These are phyloP conservation scores for Pelargonium fulgidum DNA, from an alignment of 441 rosid species.

Conservation along the genomic window DNA sequence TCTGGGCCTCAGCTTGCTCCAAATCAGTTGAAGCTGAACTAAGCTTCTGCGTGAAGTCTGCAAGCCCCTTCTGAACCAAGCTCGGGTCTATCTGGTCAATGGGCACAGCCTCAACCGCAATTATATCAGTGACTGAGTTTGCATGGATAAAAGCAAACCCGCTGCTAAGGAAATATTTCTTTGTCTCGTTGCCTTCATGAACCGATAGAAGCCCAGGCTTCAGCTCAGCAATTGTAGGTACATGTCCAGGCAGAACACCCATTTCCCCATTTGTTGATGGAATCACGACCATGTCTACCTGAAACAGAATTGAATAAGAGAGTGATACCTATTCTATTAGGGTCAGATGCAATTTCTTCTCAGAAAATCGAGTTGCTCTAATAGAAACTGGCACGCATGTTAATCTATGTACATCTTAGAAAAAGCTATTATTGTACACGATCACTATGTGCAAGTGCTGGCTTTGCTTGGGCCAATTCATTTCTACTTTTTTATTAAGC, in stretches of 20 bases:
- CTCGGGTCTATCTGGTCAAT: slow-evolving; percentile 55
- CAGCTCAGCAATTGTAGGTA: slow-evolving; percentile 80
- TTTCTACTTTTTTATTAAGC: too few relatives aligned
- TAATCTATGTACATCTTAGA: too few relatives aligned
- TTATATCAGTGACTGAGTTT: slow-evolving; percentile 74
- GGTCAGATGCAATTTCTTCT: background rate
- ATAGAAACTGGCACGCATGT: too few relatives aligned
- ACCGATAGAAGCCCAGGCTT: slow-evolving; percentile 77
- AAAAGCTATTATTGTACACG: too few relatives aligned
- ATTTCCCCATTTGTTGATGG: slow-evolving; percentile 92
- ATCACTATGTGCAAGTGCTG: too few relatives aligned
- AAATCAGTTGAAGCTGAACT: slow-evolving; percentile 67
- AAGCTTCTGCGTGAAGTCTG: slow-evolving; percentile 74
- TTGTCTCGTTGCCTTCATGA: slow-evolving; percentile 61
- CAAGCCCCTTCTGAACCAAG: slow-evolving; percentile 74
- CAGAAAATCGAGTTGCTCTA: background rate
- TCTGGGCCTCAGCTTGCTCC: slow-evolving; percentile 91
- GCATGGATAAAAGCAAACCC: slow-evolving; percentile 80
- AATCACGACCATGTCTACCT: slow-evolving; percentile 96
- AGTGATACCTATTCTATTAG: background rate
- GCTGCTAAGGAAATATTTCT: slow-evolving; percentile 71
- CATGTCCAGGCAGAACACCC: slow-evolving; percentile 89
- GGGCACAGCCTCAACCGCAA: slow-evolving; percentile 73
- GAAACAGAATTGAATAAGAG: slow-evolving; percentile 11
- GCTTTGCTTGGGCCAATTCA: too few relatives aligned